Evolutionary conservation across 768 basidiomycete species (phyloP).

Genomic region (Pholiota conissans): DNA sequence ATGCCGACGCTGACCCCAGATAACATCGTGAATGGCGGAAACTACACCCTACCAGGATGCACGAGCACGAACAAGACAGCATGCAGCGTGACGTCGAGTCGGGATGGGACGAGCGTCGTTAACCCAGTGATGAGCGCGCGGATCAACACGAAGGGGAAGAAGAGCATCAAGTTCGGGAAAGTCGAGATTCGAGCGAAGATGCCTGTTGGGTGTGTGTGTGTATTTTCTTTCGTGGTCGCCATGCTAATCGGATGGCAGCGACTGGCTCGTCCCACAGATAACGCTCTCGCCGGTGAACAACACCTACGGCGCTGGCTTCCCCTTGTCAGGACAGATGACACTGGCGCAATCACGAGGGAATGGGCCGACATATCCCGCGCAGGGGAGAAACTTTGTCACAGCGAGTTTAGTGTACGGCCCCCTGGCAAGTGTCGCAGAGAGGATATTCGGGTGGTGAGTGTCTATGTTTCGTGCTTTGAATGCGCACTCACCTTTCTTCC

Average conservation of each 20-base stretch:
- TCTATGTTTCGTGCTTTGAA: neutral
- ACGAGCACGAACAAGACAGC: slow-evolving; percentile 35
- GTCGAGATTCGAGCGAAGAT: slow-evolving; percentile 65
- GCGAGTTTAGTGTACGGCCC: slow-evolving; percentile 73
- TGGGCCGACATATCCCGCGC: slow-evolving; percentile 46
- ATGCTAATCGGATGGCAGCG: too few relatives aligned
- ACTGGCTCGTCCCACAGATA: slow-evolving; percentile 77
- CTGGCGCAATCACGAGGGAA: slow-evolving; percentile 68
- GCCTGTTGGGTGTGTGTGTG: slow-evolving; percentile 50
- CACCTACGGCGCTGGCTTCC: slow-evolving; percentile 62
- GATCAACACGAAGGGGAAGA: slow-evolving; percentile 64
- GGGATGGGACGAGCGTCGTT: slow-evolving; percentile 45
- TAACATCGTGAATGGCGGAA: slow-evolving; percentile 56
- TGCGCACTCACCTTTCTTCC: too few relatives aligned
- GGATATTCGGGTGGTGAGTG: slow-evolving; percentile 52
- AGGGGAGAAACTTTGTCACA: slow-evolving; percentile 60
- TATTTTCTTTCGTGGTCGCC: too few relatives aligned
- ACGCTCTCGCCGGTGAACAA: slow-evolving; percentile 72
- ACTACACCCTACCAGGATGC: slow-evolving; percentile 68
- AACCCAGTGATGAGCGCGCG: slow-evolving; percentile 79
- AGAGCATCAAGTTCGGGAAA: slow-evolving; percentile 57
- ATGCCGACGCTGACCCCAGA: slow-evolving; percentile 79
- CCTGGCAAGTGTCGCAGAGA: slow-evolving; percentile 37
- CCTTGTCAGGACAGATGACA: slow-evolving; percentile 55
- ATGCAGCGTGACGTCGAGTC: slow-evolving; percentile 34